A percentile compares a stretch with the other conserved stretches of the same genome.
Evolutionary conservation across 768 basidiomycete species (phyloP).

Genomic region (Rhizopogon roseolus): DNA sequence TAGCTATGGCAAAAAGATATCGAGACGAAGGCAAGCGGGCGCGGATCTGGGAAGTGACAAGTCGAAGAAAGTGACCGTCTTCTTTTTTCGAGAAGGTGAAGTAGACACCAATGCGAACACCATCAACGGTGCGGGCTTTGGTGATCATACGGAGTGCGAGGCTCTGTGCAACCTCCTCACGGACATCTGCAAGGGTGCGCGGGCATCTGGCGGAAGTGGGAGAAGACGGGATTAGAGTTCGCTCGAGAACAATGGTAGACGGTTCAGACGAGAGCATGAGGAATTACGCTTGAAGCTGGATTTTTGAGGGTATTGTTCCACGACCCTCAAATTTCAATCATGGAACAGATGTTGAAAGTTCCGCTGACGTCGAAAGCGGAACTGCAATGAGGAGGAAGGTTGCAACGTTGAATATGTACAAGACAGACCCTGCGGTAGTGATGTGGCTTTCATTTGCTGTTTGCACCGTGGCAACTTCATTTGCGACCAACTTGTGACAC

Average conservation of each 20-base stretch:
- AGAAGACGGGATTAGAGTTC: slow-evolving; percentile 1
- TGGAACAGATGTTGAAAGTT: too few species aligned
- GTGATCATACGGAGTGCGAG: slow-evolving; percentile 52
- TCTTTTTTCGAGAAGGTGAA: slow-evolving; percentile 54
- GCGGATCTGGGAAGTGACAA: slow-evolving; percentile 45
- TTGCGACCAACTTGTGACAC: too few species aligned
- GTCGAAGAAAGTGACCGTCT: slow-evolving; percentile 52
- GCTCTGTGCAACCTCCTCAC: slow-evolving; percentile 53
- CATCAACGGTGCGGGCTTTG: slow-evolving; percentile 45
- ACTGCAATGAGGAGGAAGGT: too few species aligned
- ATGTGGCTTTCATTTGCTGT: too few species aligned
- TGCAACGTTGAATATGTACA: too few species aligned
- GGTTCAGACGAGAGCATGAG: slow-evolving; percentile 19
- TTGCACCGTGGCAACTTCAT: too few species aligned
- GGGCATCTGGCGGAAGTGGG: slow-evolving; percentile 9
- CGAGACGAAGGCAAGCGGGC: slow-evolving; percentile 35
- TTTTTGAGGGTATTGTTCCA: neutral
- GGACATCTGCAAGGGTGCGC: slow-evolving; percentile 56
- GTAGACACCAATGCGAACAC: slow-evolving; percentile 54
- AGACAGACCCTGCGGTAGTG: too few species aligned
- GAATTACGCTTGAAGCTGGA: neutral
- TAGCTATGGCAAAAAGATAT: slow-evolving; percentile 53
- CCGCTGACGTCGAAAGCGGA: too few species aligned
- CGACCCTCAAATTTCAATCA: too few species aligned
- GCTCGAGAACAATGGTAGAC: slow-evolving; percentile 13